phyloP scores from a whole-genome alignment of 257 asterid species.

The Nicotiana paniculata region DNA sequence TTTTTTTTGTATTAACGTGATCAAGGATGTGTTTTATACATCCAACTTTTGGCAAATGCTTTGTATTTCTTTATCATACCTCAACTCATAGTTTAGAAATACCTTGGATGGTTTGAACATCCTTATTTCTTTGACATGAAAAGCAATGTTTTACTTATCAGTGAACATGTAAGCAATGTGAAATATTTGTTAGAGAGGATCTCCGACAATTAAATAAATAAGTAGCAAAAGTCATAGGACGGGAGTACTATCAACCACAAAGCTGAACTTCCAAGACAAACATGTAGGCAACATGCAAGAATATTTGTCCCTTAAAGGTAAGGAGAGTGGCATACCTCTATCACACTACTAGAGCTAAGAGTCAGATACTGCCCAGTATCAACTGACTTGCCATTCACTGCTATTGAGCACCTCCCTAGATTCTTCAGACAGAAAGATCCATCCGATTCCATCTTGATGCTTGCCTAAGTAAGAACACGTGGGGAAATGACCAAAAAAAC shows the following conservation, averaged over 20 bases:
- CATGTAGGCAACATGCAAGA: not conserved
- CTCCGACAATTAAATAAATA: not conserved
- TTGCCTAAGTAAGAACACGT: slow-evolving; percentile 45
- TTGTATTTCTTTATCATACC: not conserved
- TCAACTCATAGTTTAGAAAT: not conserved
- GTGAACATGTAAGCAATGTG: not conserved
- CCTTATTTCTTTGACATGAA: not conserved
- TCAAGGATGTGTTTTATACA: not conserved
- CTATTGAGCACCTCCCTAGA: slow-evolving; percentile 74
- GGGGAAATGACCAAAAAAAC: not conserved
- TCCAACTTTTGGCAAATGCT: not conserved
- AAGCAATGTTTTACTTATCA: not conserved
- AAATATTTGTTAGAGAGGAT: not conserved
- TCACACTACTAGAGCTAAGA: slow-evolving; percentile 68
- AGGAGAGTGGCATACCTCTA: slow-evolving; percentile 57
- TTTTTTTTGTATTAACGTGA: not conserved
- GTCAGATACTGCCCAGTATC: slow-evolving; percentile 60
- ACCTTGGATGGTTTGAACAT: not conserved
- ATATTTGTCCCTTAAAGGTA: not conserved
- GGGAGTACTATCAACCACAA: not conserved
- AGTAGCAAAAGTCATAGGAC: not conserved
- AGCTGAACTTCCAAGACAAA: not conserved
- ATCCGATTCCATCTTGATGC: slow-evolving; percentile 77
- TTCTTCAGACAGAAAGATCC: slow-evolving; percentile 79
- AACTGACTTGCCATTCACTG: slow-evolving; percentile 65